Evolutionary conservation across 139 green algal species (phyloP), one percentile per base, ranked within the genome.

Genomic region (Closterium sp.): DNA sequence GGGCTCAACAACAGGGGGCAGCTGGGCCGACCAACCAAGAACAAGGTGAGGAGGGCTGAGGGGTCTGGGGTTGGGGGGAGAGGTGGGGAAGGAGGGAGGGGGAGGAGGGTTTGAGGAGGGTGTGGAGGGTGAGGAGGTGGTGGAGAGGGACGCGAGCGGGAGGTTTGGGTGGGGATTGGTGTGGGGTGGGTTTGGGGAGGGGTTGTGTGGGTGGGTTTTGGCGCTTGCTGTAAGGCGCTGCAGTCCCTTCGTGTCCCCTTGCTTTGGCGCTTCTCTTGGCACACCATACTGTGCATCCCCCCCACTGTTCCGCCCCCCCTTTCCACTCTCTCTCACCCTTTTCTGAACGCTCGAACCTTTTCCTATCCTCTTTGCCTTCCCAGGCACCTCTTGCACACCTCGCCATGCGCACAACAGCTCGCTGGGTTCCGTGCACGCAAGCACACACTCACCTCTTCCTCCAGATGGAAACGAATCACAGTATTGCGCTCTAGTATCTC

Each of bases 1-100:
- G 91, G 91, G 22, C 32, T 94, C 13, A 94, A 94, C 62, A 93
- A 93, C 89, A 28, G 84, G 19, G 91, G 91, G 11, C 91, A 94
- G 90, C 91, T 94, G 62, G 91, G 91, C n/a, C 62, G 90, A 21
- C 85, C 86, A 22, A 88, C 50, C 24, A n/a, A 85, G 31, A 87
- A 7, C 19, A 93, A 93, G 86, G 90, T 91, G 31, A 6, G 50
- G 24, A 1, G 13, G 50, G 50, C 13, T 21, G 17, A 17, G 50
- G 9, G 50, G 50, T 45, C 0, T 45, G 4, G 50, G 45, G 45
- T 70, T 21, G 50, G 50, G 13, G 50, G 9, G 50, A 73, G 50
- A 22, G 4, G 17, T 9, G 50, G 50, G 9, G 17, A 22, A 22
- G 50, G 50, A 22, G 17, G 17, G 50, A 24, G 50, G 9, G 13